phyloP scores from a whole-genome alignment of 805 yeast species.

The Wickerhamiella alocasiicola region DNA sequence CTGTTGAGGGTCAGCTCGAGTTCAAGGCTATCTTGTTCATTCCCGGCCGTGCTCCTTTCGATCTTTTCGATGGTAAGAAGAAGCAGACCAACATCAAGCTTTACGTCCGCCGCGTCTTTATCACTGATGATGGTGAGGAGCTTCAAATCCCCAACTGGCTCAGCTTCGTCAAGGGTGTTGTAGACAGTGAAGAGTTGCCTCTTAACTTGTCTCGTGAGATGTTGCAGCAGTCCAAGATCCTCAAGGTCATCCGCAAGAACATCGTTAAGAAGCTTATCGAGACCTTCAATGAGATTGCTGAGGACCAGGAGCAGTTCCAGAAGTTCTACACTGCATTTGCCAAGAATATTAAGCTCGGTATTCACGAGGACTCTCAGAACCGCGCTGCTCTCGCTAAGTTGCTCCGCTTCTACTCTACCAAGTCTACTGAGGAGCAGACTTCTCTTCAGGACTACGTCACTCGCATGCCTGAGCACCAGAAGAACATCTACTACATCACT shows the following conservation, averaged over 20 bases:
- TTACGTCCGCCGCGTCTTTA: conserved; percentile 98
- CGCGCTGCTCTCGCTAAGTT: conserved; percentile 90
- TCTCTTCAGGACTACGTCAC: conserved; percentile 95
- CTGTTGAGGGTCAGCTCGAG: conserved; percentile 99
- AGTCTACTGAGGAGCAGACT: conserved; percentile 85
- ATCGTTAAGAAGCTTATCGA: conserved; percentile 96
- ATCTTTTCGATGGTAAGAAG: conserved; percentile 95
- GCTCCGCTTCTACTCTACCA: conserved; percentile 93
- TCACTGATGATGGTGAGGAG: conserved; percentile 99
- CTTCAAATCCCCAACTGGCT: conserved; percentile 95
- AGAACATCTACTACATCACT: conserved; percentile 98
- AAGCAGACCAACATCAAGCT: conserved; percentile 98
- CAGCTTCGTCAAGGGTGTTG: conserved; percentile 96
- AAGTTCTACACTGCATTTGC: conserved; percentile 96
- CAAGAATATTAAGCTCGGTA: conserved; percentile 97
- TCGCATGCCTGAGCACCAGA: conserved; percentile 99
- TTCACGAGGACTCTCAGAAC: conserved; percentile 98
- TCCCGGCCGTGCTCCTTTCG: conserved; percentile 99
- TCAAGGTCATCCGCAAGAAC: conserved; percentile 98
- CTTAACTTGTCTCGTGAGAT: conserved; percentile 99
- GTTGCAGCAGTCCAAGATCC: conserved; percentile 98
- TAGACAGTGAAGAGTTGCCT: conserved; percentile 98
- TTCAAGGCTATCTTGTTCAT: conserved; percentile 94
- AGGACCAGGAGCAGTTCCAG: conserved; percentile 96
- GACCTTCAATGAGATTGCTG: conserved; percentile 98